Conservation (phyloP, 768 basidiomycete species). For the Macrolepiota dolichaula region DNA sequence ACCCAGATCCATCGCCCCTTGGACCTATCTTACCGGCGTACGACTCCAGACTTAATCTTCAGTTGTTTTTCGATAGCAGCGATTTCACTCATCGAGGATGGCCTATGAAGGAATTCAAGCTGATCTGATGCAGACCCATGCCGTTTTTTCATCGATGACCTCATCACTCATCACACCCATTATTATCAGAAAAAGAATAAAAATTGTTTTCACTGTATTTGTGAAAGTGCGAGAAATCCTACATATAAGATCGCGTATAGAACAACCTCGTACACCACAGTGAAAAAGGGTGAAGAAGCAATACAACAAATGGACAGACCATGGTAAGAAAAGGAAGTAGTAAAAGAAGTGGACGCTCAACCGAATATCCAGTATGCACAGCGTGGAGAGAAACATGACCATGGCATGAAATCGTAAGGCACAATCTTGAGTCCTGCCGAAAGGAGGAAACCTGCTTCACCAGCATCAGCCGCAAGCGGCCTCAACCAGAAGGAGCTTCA, state of each 20-base stretch:
- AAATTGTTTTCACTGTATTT: constrained; percentile 10
- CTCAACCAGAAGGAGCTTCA: constrained; percentile 23
- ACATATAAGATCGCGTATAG: constrained; percentile 5
- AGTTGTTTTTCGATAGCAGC: constrained; percentile 59
- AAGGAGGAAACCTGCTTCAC: neutral
- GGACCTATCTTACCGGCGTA: constrained; percentile 48
- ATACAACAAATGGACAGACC: constrained; percentile 3
- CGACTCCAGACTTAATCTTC: constrained; percentile 70
- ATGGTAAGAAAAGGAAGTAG: neutral
- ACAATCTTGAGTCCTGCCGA: neutral
- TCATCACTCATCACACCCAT: constrained; percentile 6
- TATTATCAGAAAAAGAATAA: neutral
- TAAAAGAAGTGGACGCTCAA: constrained; percentile 5
- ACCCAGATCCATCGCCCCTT: neutral
- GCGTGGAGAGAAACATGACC: constrained; percentile 7
- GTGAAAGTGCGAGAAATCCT: constrained; percentile 8
- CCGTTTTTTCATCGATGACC: neutral
- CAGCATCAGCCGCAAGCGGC: constrained; percentile 5
- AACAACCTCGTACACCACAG: constrained; percentile 39
- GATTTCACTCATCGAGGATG: constrained; percentile 42
- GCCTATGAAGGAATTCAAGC: neutral
- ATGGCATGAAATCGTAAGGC: constrained; percentile 6
- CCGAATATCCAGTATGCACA: constrained; percentile 2
- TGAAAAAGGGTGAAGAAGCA: constrained; percentile 23
- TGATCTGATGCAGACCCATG: neutral